Evolutionary conservation across 345 rosid genomes (phyloP).

Genomic region (Trapa incisa): DNA sequence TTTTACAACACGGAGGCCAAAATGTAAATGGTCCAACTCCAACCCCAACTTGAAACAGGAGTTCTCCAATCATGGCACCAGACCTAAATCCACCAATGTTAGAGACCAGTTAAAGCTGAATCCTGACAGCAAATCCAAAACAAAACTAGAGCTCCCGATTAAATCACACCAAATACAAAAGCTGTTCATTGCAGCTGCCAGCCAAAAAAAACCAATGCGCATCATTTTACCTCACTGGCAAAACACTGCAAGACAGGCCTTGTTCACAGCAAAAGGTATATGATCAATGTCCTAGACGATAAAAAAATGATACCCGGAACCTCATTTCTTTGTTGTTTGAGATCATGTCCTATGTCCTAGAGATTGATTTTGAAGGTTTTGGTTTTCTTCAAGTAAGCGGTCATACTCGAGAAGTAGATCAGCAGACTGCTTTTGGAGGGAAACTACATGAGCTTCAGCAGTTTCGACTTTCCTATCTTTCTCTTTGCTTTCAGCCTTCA

Average conservation of each 20-base stretch:
- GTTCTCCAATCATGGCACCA: not conserved
- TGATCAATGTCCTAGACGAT: not conserved
- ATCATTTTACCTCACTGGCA: not conserved
- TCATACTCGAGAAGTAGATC: constrained; percentile 83
- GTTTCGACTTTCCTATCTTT: constrained; percentile 64
- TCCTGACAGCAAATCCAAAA: not conserved
- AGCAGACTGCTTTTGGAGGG: constrained; percentile 80
- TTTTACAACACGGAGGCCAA: not conserved
- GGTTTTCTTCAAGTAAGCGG: constrained; percentile 73
- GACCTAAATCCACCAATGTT: not conserved
- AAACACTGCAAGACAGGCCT: not conserved
- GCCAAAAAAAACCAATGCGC: not conserved
- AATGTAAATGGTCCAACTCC: not conserved
- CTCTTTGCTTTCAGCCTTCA: constrained; percentile 50
- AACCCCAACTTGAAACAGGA: not conserved
- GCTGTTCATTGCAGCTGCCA: not conserved
- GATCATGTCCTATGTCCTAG: constrained; percentile 30
- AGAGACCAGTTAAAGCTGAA: not conserved
- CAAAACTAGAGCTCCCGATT: not conserved
- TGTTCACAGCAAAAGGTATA: not conserved
- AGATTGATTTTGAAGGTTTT: constrained; percentile 46
- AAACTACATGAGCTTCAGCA: constrained; percentile 60
- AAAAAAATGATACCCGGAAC: not conserved
- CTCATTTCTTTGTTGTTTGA: not conserved
- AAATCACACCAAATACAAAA: not conserved